These are phyloP conservation scores for Filobasidium uniguttulatum DNA, from an alignment of 1,284 basidiomycete genomes.

Conservation along the genomic window DNA sequence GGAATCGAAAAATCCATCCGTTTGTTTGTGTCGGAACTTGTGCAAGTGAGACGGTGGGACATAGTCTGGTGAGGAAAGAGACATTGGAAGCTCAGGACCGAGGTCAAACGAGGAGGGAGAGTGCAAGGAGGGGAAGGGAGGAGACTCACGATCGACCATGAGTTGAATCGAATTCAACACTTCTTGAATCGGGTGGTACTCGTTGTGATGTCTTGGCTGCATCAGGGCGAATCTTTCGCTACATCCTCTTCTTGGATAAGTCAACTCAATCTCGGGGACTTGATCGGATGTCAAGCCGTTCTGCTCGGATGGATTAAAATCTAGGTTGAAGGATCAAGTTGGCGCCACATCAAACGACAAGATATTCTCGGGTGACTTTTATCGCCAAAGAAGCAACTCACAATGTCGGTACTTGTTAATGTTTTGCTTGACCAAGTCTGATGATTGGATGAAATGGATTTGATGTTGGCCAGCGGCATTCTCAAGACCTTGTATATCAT, in stretches of 20 bases:
- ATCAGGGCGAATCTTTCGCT: constrained; percentile 34
- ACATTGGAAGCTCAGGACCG: background rate
- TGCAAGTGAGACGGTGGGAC: constrained; percentile 26
- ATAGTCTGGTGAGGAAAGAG: constrained; percentile 21
- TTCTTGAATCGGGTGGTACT: constrained; percentile 38
- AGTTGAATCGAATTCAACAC: constrained; percentile 26
- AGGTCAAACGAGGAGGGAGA: constrained; percentile 1
- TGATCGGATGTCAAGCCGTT: too few species aligned
- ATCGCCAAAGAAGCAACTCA: background rate
- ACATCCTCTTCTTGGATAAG: constrained; percentile 34
- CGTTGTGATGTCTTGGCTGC: constrained; percentile 28
- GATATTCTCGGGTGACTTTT: background rate
- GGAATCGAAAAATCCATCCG: too few species aligned
- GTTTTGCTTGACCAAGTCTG: constrained; percentile 6
- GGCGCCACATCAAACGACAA: constrained; percentile 30
- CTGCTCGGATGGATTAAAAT: too few species aligned
- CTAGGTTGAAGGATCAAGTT: constrained; percentile 27
- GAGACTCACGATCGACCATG: constrained; percentile 31
- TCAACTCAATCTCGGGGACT: constrained; percentile 31
- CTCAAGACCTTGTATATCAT: background rate
- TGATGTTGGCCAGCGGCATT: background rate
- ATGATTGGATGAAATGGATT: constrained; percentile 9
- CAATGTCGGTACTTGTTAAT: constrained; percentile 11
- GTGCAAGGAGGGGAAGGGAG: too few species aligned
- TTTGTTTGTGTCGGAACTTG: constrained; percentile 28